phyloP scores from a whole-genome alignment of 352 stramenopile genomes.

The Phytopythium sindhum region DNA sequence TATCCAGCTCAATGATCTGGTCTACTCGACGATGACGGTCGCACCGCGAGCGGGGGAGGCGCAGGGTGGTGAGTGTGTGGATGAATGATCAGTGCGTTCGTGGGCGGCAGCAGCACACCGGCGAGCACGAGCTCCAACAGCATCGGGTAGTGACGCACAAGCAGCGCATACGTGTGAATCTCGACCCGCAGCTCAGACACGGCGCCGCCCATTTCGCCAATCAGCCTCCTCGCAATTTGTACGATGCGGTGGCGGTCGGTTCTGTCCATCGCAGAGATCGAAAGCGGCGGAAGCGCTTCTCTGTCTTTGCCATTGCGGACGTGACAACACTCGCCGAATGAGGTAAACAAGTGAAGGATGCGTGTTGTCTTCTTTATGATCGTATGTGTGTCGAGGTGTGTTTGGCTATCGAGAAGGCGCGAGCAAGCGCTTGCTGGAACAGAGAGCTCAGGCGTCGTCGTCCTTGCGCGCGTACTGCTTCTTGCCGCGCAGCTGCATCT shows the following conservation, averaged over 20 bases:
- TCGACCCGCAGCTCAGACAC: conserved; percentile 63
- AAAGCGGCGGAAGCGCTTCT: no score
- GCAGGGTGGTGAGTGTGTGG: no score
- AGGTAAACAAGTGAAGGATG: no score
- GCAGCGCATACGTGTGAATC: conserved; percentile 60
- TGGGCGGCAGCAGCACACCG: no score
- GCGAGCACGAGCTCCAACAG: conserved; percentile 59
- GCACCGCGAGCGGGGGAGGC: no score
- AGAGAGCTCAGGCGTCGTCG: conserved; percentile 27
- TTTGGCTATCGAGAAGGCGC: neutral
- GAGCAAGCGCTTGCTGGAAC: no score
- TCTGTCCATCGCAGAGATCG: no score
- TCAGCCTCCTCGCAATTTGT: neutral
- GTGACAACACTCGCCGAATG: no score
- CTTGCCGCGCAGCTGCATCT: conserved; percentile 87
- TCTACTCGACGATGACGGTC: no score
- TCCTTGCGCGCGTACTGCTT: conserved; percentile 83
- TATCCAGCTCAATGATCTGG: no score
- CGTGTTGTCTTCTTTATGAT: neutral
- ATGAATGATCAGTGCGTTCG: no score
- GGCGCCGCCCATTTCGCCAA: conserved; percentile 52
- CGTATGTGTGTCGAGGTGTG: conserved; percentile 2
- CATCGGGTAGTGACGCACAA: conserved; percentile 50
- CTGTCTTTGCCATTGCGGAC: no score
- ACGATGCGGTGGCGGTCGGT: neutral